Percentiles rank a stretch among this genome's conserved stretches.
These are phyloP conservation scores for Rhizopus microsporus DNA, from an alignment of 371 early-diverging fungal genomes.

Conservation along the genomic window DNA sequence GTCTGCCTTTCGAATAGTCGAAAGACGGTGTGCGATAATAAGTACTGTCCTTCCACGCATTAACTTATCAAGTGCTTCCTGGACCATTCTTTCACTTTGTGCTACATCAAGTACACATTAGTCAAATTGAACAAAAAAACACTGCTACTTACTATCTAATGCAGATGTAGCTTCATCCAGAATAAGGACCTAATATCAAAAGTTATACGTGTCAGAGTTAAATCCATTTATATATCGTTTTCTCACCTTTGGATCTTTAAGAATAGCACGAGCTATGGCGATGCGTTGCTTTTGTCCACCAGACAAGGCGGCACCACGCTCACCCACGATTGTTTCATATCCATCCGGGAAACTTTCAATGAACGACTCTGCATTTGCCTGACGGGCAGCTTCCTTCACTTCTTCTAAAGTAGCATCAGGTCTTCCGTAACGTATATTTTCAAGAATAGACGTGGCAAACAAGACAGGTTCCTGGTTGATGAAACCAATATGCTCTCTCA, in stretches of 20 bases:
- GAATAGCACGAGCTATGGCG: conserved; percentile 73
- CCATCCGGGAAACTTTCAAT: conserved; percentile 68
- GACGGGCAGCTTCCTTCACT: conserved; percentile 64
- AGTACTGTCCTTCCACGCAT: conserved; percentile 74
- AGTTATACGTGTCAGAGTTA: neutral
- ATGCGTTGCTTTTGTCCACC: conserved; percentile 91
- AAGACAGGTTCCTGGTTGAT: conserved; percentile 78
- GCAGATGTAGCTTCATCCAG: conserved; percentile 84
- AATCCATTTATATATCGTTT: neutral
- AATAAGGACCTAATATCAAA: conserved; percentile 52
- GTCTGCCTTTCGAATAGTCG: conserved; percentile 72
- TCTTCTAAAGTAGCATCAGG: conserved; percentile 59
- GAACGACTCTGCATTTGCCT: conserved; percentile 74
- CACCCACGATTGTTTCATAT: conserved; percentile 70
- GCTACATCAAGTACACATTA: conserved; percentile 27
- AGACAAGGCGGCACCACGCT: conserved; percentile 64
- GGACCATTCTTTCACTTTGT: conserved; percentile 71
- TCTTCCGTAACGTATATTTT: conserved; percentile 72
- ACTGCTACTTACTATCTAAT: conserved; percentile 42
- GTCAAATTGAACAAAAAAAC: neutral
- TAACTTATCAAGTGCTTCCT: conserved; percentile 66
- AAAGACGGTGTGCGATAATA: conserved; percentile 78
- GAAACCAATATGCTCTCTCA: conserved; percentile 66
- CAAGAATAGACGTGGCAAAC: conserved; percentile 73
- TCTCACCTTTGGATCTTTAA: conserved; percentile 62